Base-by-base conservation (phyloP, 2,329 filamentous ascomycete genomes). In the Berkeleyomyces rouxiae region DNA sequence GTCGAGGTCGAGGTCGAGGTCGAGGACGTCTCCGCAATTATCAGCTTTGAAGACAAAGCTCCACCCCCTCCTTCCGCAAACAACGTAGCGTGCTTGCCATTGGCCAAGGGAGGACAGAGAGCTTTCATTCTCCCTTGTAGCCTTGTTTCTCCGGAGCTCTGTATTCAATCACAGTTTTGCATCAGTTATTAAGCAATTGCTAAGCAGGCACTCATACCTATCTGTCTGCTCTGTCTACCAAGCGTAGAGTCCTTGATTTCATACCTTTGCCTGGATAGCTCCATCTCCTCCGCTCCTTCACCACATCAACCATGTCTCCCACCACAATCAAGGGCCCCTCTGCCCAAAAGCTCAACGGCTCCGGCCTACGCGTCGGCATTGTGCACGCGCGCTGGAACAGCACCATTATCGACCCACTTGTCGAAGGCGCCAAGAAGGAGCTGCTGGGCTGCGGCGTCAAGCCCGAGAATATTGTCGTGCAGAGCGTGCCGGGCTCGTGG, bases 371-470 rank as follows among this genome's bases (percentile, higher is more conserved):
- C 71, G 86, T 99, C 72, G 92, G 88, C 71, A 97, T 99, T 71
- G 82, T 99, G 64, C 93, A 97, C 76, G 92, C 92, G 64, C 85
- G 93, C 70, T 99, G 93, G 93, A 99, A 99, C 77, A 80, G 80
- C 67, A 81, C 80, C 67, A 89, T 99, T 72, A 96, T 97, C 74
- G 84, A 88, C 64, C 84, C 90, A 61, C 84, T 99, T 63, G 80
- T 99, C 65, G 78, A 81, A 61, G 93, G 93, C 67, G 83, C 88
- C 55, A 88, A 86, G 74, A 85, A 86, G 69, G 86, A 86, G 71
- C 84, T 99, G 63, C 76, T 86, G 42, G 82, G 82, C 51, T 83
- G 86, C 61, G 93, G 93, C 62, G 92, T 99, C 63, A 84, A 84
- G 72, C 84, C 90, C 70, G 83, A 87, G 69, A 95, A 96, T 74